phyloP scores from a whole-genome alignment of 176 grass and related monocot genomes.

The Melocanna baccifera region DNA sequence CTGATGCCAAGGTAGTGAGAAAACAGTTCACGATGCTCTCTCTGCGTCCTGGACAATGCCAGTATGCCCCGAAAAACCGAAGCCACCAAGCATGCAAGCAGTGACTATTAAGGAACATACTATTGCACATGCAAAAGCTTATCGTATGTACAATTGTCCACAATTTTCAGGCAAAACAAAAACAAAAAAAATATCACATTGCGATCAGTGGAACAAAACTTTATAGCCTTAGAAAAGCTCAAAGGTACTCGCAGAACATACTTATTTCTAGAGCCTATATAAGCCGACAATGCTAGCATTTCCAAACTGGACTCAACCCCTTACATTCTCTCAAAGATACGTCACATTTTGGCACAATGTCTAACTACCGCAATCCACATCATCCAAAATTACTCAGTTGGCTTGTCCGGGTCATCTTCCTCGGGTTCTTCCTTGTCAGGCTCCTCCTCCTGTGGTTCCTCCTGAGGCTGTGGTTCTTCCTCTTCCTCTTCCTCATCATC shows the following conservation, averaged over 20 bases:
- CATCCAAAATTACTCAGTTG: constrained; percentile 37
- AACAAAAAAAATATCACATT: not conserved
- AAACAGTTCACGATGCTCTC: not conserved
- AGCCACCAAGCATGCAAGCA: not conserved
- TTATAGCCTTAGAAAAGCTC: constrained; percentile 28
- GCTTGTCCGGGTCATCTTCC: constrained; percentile 62
- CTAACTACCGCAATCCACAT: constrained; percentile 28
- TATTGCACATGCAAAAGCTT: not conserved
- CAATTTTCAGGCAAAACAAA: not conserved
- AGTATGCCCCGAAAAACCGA: not conserved
- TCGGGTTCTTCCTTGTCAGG: constrained; percentile 69
- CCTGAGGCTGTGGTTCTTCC: constrained; percentile 52
- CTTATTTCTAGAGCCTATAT: constrained; percentile 31
- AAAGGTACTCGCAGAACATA: constrained; percentile 16
- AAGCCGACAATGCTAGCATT: constrained; percentile 26
- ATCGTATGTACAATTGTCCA: not conserved
- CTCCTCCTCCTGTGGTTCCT: constrained; percentile 69
- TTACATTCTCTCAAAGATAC: constrained; percentile 13
- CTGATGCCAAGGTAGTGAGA: not conserved
- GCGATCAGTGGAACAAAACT: constrained; percentile 45
- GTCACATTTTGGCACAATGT: not conserved
- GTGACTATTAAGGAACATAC: not conserved
- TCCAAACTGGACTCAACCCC: constrained; percentile 12
- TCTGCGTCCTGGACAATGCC: not conserved
- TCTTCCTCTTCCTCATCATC: constrained; percentile 81